phyloP scores from a whole-genome alignment of 805 yeast species.

The Yueomyces sp. region DNA sequence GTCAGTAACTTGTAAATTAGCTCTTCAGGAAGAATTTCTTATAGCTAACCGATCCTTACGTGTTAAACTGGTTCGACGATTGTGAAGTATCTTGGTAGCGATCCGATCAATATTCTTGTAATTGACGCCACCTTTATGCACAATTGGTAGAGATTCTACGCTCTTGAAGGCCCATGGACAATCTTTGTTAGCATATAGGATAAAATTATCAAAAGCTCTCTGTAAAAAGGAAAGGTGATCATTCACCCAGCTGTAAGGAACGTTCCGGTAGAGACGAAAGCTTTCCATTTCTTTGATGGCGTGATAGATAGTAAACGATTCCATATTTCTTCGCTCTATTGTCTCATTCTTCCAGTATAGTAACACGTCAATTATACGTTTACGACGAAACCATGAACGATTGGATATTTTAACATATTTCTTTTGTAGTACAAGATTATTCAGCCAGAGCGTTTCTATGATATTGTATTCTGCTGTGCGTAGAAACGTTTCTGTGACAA shows the following conservation, averaged over 20 bases:
- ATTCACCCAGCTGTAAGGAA: background rate
- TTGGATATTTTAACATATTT: background rate
- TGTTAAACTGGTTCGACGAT: too few species aligned
- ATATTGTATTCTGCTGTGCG: background rate
- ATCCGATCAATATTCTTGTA: background rate
- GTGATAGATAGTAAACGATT: slow-evolving; percentile 16
- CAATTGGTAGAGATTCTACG: background rate
- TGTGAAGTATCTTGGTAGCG: background rate
- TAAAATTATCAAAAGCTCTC: background rate
- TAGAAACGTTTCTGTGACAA: background rate
- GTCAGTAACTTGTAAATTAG: too few species aligned
- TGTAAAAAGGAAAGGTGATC: background rate
- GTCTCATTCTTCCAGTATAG: slow-evolving; percentile 22
- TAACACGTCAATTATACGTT: slow-evolving; percentile 14
- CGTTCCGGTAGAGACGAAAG: slow-evolving; percentile 9
- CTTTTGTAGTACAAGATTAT: background rate
- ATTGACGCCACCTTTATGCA: background rate
- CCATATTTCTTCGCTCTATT: slow-evolving; percentile 14
- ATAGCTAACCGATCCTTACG: too few species aligned
- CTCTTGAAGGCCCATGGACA: background rate
- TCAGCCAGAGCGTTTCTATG: background rate
- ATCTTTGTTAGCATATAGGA: too few species aligned
- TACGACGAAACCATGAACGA: slow-evolving; percentile 13
- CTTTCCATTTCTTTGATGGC: slow-evolving; percentile 21
- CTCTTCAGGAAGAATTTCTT: too few species aligned